Evolutionary conservation across 2,329 filamentous ascomycete species (phyloP).

Genomic region (Xylariaceae sp.): DNA sequence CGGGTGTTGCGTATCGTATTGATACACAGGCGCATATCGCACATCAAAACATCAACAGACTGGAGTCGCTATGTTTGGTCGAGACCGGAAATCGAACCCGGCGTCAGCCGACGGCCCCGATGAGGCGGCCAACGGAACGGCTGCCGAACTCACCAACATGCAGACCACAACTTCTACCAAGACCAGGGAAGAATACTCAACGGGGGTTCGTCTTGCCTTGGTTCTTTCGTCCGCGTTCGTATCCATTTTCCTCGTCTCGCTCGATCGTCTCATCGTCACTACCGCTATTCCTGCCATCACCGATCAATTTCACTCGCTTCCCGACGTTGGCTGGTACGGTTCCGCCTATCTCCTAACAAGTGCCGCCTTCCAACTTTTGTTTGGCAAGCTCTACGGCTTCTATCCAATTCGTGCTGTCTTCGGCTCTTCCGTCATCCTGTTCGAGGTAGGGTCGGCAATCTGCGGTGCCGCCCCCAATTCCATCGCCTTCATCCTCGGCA

Average conservation of each 20-base stretch:
- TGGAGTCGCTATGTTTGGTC: conserved; percentile 9
- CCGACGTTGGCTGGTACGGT: conserved; percentile 39
- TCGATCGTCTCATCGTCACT: conserved; percentile 36
- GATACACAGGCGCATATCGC: too few relatives aligned
- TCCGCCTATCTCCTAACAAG: conserved; percentile 36
- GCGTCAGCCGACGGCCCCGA: conserved; percentile 5
- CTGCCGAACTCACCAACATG: conserved; percentile 4
- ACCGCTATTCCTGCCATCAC: conserved; percentile 39
- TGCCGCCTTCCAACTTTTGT: conserved; percentile 37
- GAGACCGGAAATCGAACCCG: conserved; percentile 11
- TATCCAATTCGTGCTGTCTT: conserved; percentile 34
- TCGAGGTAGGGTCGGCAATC: conserved; percentile 37
- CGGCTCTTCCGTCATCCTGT: conserved; percentile 30
- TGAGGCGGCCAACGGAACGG: conserved; percentile 15
- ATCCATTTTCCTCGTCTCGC: conserved; percentile 37
- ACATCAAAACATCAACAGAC: too few relatives aligned
- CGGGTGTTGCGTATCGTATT: too few relatives aligned
- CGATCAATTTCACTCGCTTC: conserved; percentile 35
- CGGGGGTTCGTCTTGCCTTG: conserved; percentile 29
- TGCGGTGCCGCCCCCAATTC: conserved; percentile 39
- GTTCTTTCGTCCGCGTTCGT: conserved; percentile 33
- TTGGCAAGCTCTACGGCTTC: conserved; percentile 38
- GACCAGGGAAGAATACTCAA: conserved; percentile 31
- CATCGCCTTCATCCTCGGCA: conserved; percentile 38
- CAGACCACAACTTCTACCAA: conserved; percentile 4